These are phyloP conservation scores for Geranium incanum DNA, from an alignment of 441 rosid genomes.

Conservation along the genomic window DNA sequence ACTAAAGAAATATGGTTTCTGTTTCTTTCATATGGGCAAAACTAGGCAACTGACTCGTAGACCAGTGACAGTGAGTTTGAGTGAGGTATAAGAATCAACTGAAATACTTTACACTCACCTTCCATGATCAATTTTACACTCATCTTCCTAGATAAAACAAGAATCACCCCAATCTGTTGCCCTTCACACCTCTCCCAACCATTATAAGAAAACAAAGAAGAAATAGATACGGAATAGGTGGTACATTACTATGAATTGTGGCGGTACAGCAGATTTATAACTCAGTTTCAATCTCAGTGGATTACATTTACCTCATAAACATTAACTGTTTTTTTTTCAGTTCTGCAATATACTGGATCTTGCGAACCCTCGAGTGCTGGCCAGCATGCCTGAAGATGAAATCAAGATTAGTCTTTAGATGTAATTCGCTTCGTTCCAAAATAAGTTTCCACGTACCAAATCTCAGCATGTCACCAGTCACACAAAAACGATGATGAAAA, in stretches of 20 bases:
- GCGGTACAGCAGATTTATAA: too few species aligned
- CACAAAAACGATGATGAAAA: not conserved
- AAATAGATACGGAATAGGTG: not conserved
- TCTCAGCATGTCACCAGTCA: not conserved
- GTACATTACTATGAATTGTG: not conserved
- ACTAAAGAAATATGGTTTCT: too few species aligned
- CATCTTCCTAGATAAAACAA: conserved; percentile 22
- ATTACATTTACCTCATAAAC: conserved; percentile 68
- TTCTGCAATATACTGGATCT: conserved; percentile 73
- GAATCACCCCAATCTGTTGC: not conserved
- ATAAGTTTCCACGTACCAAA: too few species aligned
- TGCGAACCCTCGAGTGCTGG: conserved; percentile 78
- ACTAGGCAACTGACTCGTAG: too few species aligned
- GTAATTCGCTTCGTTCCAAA: too few species aligned
- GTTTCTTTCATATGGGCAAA: too few species aligned
- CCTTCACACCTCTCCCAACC: not conserved
- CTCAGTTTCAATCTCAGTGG: not conserved
- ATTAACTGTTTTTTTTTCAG: conserved; percentile 56
- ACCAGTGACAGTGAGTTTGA: not conserved
- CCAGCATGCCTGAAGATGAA: conserved; percentile 46
- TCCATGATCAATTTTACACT: conserved; percentile 48
- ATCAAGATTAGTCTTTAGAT: conserved; percentile 7
- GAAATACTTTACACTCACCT: conserved; percentile 27
- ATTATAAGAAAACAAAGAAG: not conserved
- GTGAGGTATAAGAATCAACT: not conserved